Evolutionary conservation across 495 filamentous ascomycete species (phyloP).

Genomic region (Aspergillus leporis): DNA sequence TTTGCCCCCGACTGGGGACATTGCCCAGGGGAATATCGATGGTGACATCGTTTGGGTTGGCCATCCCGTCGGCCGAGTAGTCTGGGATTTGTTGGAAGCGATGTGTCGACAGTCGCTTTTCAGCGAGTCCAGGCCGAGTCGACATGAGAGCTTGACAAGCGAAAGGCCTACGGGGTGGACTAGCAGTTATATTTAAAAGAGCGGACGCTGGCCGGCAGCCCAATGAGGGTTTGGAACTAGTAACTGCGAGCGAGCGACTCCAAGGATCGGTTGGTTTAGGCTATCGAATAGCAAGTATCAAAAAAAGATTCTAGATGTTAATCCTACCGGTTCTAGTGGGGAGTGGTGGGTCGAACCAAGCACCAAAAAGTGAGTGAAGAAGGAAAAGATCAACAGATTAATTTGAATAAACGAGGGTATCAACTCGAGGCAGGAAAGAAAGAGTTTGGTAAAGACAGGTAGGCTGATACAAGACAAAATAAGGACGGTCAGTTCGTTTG

Average conservation of each 20-base stretch:
- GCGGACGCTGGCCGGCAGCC: constrained; percentile 13
- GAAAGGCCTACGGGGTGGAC: background rate
- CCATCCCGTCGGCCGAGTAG: constrained; percentile 38
- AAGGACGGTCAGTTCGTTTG: background rate
- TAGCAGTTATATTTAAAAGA: constrained; percentile 2
- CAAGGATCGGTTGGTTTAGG: background rate
- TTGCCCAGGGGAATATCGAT: constrained; percentile 58
- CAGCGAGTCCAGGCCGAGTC: constrained; percentile 31
- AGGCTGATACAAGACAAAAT: background rate
- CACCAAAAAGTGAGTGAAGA: background rate
- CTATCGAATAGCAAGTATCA: constrained; percentile 4
- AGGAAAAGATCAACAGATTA: constrained; percentile 1
- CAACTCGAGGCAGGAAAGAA: background rate
- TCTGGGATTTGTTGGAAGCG: constrained; percentile 51
- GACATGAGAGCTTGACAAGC: constrained; percentile 28
- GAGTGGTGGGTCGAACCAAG: constrained; percentile 8
- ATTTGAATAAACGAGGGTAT: background rate
- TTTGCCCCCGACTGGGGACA: constrained; percentile 45
- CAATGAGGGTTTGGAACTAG: background rate
- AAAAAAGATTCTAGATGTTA: background rate
- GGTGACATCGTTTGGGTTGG: constrained; percentile 56
- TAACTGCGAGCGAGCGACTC: background rate
- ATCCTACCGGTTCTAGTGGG: constrained; percentile 4
- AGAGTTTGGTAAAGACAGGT: background rate
- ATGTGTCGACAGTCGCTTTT: constrained; percentile 42